phyloP scores from a whole-genome alignment of 495 filamentous ascomycete species.

The Hypoxylon fuscum region DNA sequence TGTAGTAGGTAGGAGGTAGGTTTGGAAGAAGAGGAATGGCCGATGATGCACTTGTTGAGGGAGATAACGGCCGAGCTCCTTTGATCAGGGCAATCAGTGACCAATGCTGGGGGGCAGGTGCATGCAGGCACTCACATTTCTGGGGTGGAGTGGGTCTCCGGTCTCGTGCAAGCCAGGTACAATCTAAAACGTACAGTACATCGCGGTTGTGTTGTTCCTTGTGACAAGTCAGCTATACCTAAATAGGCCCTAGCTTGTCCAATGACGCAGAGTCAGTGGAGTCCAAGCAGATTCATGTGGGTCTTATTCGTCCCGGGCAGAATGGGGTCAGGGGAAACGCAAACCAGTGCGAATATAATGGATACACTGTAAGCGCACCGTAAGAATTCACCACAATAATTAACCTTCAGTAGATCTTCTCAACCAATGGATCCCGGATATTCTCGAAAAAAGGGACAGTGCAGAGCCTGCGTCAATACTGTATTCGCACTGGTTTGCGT shows the following conservation, averaged over 20 bases:
- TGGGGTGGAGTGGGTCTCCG: slow-evolving; percentile 25
- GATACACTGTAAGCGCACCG: no score
- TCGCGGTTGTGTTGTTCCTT: slow-evolving; percentile 10
- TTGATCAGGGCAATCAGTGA: slow-evolving; percentile 20
- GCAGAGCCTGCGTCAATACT: no score
- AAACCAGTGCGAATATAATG: no score
- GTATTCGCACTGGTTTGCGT: no score
- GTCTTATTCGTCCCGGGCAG: slow-evolving; percentile 12
- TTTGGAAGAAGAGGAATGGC: slow-evolving; percentile 31
- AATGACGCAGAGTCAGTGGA: slow-evolving; percentile 20
- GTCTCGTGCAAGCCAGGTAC: slow-evolving; percentile 37
- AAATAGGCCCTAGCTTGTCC: slow-evolving; percentile 7
- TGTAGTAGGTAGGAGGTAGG: slow-evolving; percentile 13
- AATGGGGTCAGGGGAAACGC: no score
- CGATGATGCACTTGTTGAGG: slow-evolving; percentile 36
- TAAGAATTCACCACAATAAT: no score
- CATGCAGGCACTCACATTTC: slow-evolving; percentile 22
- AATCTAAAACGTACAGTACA: slow-evolving; percentile 22
- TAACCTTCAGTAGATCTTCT: no score
- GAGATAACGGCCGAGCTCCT: slow-evolving; percentile 37
- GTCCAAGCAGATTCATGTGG: slow-evolving; percentile 13
- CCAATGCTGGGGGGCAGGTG: slow-evolving; percentile 17
- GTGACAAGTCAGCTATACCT: slow-evolving; percentile 22
- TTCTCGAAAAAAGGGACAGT: no score
- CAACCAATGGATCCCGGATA: no score